Evolutionary conservation across 2,329 filamentous ascomycete species (phyloP).

Genomic region (Sporothrix sp.): DNA sequence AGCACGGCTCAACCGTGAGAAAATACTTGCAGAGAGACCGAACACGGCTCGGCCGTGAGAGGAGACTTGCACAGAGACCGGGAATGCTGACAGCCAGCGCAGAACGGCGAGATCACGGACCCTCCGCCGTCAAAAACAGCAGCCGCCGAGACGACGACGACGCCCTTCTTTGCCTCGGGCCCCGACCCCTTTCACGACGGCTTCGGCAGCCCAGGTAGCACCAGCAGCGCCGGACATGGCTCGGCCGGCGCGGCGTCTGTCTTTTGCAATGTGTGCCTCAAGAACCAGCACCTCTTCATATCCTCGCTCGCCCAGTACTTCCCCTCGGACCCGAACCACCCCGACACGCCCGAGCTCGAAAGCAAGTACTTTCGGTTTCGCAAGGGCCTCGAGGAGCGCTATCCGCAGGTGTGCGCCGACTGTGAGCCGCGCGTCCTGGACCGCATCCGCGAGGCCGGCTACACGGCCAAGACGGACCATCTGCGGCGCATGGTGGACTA

Average conservation of each 20-base stretch:
- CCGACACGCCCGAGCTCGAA: conserved; percentile 60
- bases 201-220: conserved; percentile 19
- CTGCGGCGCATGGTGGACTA: conserved; percentile 65
- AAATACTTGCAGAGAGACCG: neutral
- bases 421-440: conserved; percentile 68
- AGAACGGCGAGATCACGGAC: conserved; percentile 86
- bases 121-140: conserved; percentile 57
- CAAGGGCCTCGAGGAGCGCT: conserved; percentile 64
- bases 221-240: neutral
- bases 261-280: conserved; percentile 70
- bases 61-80: neutral
- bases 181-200: conserved; percentile 27
- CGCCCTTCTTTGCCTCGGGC: conserved; percentile 37
- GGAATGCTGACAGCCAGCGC: neutral
- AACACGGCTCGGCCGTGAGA: no score
- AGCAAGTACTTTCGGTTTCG: conserved; percentile 60
- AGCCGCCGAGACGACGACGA: conserved; percentile 32
- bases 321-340: conserved; percentile 51
- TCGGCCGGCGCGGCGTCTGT: conserved; percentile 20
- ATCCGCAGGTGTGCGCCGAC: conserved; percentile 76
- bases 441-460: conserved; percentile 60
- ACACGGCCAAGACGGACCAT: conserved; percentile 76
- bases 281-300: conserved; percentile 79
- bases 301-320: conserved; percentile 72
- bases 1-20: no score